Evolutionary conservation across 805 yeast genomes (phyloP).

Genomic region (Nakazawaea populi): DNA sequence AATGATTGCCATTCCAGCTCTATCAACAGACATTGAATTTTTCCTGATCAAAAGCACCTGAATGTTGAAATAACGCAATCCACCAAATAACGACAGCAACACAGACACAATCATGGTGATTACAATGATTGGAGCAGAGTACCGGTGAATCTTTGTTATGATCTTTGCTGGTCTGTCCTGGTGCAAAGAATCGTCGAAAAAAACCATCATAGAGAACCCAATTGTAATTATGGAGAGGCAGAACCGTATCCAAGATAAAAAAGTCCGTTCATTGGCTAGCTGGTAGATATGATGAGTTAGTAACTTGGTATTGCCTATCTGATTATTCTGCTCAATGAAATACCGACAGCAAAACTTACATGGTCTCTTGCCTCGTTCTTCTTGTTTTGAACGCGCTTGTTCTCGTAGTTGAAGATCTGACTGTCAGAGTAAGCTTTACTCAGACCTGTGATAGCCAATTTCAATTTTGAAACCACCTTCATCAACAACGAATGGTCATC

Average conservation of each 20-base stretch:
- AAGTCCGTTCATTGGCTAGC: slow-evolving; percentile 40
- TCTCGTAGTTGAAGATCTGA: background rate
- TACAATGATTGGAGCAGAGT: background rate
- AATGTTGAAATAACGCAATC: slow-evolving; percentile 31
- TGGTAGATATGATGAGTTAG: background rate
- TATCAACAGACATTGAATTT: slow-evolving; percentile 4
- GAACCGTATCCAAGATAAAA: slow-evolving; percentile 38
- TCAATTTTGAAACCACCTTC: no score
- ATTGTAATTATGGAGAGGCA: slow-evolving; percentile 32
- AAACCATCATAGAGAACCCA: slow-evolving; percentile 32
- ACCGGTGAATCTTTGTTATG: background rate
- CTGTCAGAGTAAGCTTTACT: background rate
- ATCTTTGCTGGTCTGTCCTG: background rate
- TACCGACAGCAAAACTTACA: slow-evolving; percentile 12
- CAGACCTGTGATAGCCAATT: background rate
- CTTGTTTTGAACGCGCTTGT: background rate
- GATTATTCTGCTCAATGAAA: slow-evolving; percentile 36
- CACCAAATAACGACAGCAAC: slow-evolving; percentile 30
- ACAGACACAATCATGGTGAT: slow-evolving; percentile 22
- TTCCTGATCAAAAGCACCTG: slow-evolving; percentile 24
- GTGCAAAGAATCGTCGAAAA: background rate
- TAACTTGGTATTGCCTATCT: slow-evolving; percentile 26
- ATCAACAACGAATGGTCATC: background rate
- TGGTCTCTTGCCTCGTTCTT: slow-evolving; percentile 9
- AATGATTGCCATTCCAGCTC: slow-evolving; percentile 14